Base-by-base conservation (phyloP, 1,139 yeast species). In the Candida mesenterica region DNA sequence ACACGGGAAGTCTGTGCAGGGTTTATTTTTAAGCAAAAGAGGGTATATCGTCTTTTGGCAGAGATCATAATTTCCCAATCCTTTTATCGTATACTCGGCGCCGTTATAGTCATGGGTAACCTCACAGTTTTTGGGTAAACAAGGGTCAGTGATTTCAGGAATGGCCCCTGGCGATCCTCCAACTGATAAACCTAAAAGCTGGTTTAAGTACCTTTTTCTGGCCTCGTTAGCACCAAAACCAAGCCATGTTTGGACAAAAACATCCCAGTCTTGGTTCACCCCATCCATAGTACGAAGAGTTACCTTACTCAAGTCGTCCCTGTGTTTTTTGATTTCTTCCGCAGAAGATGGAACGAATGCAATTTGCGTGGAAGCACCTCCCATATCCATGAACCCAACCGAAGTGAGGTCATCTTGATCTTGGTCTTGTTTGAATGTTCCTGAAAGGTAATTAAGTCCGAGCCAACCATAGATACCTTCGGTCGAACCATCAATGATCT, bases 201-300 rank as follows among this genome's bases (percentile, higher is more conserved):
- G 82, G 24, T 71, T 69, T 33, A 83, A 56, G 53, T 80, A 82
- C 40, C 94, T 63, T 43, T 65, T 70, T 32, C 90, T 60, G 4
- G 94, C 92, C 49, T 83, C 83, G 47, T 84, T 84, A 2, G 94
- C 92, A 14, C 95, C 95, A 61, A 84, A 85, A 1, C 92, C 92
- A 18, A 85, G 60, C 94, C 94, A 85, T 0, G 92, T 82, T 36
- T 85, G 82, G 3, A 83, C 90, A 59, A 83, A 85, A 0, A 84
- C 79, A 31, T 77, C 69, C 90, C 90, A 84, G 37, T 65, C 60
- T 48, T 81, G 87, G 1, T 71, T 44, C 4, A 68, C 68, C 13
- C 92, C 92, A 51, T 81, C 75, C 20, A 79, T 53, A 40, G 71
- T 80, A 40, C 82, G 66, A 33, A 85, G 59, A 6, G 67, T 65